A percentile compares a stretch with the other conserved stretches of the same genome.
These are phyloP conservation scores for Diaporthe humulicola DNA, from an alignment of 2,329 filamentous ascomycete genomes.

Conservation along the genomic window DNA sequence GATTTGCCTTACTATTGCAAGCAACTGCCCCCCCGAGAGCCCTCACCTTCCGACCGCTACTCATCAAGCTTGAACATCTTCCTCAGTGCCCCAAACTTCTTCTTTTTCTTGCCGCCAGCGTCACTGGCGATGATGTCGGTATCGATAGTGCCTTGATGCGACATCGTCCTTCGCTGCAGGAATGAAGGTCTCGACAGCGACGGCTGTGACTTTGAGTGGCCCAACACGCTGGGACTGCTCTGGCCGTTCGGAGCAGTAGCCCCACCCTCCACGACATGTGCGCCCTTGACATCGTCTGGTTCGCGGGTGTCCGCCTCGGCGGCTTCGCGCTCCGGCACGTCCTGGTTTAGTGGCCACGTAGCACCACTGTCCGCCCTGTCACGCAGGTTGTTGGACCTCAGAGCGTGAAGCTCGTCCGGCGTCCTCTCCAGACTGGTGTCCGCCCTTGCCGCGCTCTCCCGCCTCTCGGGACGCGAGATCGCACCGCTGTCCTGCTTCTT, in stretches of 20 bases:
- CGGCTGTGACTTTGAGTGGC: constrained; percentile 32
- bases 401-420: constrained; percentile 62
- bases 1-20: constrained; percentile 1
- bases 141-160: constrained; percentile 41
- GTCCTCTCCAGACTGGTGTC: constrained; percentile 74
- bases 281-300: constrained; percentile 51
- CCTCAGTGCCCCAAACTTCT: constrained; percentile 77
- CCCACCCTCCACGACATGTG: constrained; percentile 46
- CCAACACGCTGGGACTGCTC: constrained; percentile 38
- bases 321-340: background rate
- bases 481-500: constrained; percentile 67
- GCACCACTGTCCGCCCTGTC: constrained; percentile 42
- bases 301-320: constrained; percentile 41
- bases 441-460: constrained; percentile 71
- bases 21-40: background rate
- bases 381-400: constrained; percentile 53
- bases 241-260: constrained; percentile 44
- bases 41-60: constrained; percentile 46
- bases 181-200: constrained; percentile 47
- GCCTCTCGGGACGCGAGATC: constrained; percentile 64
- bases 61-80: constrained; percentile 71
- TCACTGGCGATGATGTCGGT: constrained; percentile 38
- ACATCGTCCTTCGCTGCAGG: constrained; percentile 54
- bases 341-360: constrained; percentile 45
- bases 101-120: constrained; percentile 60